phyloP scores from a whole-genome alignment of 495 filamentous ascomycete species.

The Hyaloscypha bicolor region DNA sequence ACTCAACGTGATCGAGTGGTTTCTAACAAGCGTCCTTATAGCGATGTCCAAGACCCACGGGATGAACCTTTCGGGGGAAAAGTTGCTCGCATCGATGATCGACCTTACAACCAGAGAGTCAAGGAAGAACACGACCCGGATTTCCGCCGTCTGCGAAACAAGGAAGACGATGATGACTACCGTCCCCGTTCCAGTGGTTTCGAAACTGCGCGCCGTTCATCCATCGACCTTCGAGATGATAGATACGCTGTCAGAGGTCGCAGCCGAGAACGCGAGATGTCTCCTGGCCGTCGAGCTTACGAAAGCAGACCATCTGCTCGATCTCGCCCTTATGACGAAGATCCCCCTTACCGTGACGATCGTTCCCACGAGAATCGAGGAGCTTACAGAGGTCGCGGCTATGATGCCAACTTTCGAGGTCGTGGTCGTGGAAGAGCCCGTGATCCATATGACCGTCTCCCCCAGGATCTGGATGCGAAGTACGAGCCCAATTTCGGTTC shows the following conservation, averaged over 20 bases:
- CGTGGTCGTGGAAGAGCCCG: constrained; percentile 22
- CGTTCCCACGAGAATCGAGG: constrained; percentile 23
- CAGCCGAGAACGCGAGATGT: constrained; percentile 27
- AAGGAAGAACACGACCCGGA: constrained; percentile 20
- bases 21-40: constrained; percentile 29
- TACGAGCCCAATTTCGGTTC: constrained; percentile 16
- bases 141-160: neutral
- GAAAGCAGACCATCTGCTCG: constrained; percentile 22
- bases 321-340: constrained; percentile 20
- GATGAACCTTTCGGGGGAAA: constrained; percentile 13
- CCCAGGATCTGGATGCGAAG: constrained; percentile 17
- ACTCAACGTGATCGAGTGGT: constrained; percentile 1
- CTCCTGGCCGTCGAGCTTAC: constrained; percentile 20
- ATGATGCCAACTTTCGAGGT: constrained; percentile 27
- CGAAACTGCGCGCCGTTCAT: constrained; percentile 9
- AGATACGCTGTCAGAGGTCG: constrained; percentile 22
- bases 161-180: constrained; percentile 5
- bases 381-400: constrained; percentile 24
- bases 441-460: constrained; percentile 11
- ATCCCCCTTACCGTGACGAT: constrained; percentile 21
- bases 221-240: constrained; percentile 21
- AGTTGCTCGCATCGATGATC: constrained; percentile 19
- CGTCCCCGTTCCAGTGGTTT: constrained; percentile 20
- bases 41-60: constrained; percentile 18
- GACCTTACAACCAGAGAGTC: neutral